Base-by-base conservation (phyloP, 768 basidiomycete species). In the Russula emetica region DNA sequence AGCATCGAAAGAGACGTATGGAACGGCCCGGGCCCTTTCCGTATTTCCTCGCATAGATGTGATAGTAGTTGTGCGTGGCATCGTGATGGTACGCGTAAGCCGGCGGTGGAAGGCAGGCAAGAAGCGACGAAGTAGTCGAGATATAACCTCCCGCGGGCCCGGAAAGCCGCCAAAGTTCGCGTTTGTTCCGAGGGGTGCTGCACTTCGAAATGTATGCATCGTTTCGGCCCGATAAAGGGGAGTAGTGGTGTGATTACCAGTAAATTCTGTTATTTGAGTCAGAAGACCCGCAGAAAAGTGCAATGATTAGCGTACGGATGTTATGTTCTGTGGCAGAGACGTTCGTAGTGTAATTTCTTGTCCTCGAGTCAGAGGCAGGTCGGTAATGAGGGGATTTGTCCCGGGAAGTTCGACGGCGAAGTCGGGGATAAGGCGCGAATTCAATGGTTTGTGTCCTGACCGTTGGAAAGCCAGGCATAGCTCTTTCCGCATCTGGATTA, bases 1-100 rank as follows among this genome's bases (percentile, higher is more conserved):
- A 0, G 92, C 90, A 51, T 92, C 84, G 71, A 97, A 98, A 1
- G 86, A 82, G 62, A 98, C 87, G 73, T 98, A 98, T 0, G 89
- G 78, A 2, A 89, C 93, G 1, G 76, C 72, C 67, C 76, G 81
- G 55, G 77, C 78, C n/a, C 83, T 82, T 10, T 71, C 67, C 20
- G 70, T 60, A 16, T 74, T 78, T 26, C 72, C 75, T 38, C 72
- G 73, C 60, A 76, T 76, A 8, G 83, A 80, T 7, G 78, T 77
- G 51, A 88, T 75, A 0, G 92, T 86, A 11, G 78, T 83, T 18
- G 88, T 87, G 4, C 78, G 77, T 5, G 90, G 91, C 20, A 95
- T 82, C 1, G 93, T 95, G 42, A 94, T 66, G 0, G 88, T 92
- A 52, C 84, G 81, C 11, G 80, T 82, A 36, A 96, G 73, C 45